Evolutionary conservation across 2,329 filamentous ascomycete genomes (phyloP).

Genomic region (Saccharata proteae): DNA sequence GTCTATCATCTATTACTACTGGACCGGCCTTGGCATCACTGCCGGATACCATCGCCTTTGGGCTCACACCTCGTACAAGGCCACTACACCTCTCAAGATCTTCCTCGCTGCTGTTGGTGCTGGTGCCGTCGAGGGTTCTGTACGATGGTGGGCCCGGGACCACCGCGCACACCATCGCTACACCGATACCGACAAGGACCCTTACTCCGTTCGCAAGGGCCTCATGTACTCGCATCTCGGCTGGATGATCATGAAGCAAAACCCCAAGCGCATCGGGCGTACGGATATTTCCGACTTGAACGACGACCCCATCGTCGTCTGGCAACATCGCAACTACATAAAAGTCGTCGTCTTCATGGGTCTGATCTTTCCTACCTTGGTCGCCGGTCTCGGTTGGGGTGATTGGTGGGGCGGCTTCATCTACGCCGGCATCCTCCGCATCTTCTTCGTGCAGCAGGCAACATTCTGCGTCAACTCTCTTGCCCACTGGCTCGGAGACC

Average conservation of each 20-base stretch:
- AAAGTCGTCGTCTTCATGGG: conserved; percentile 37
- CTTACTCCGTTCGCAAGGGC: conserved; percentile 41
- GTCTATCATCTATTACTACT: conserved; percentile 71
- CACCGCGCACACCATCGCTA: conserved; percentile 42
- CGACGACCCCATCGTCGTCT: conserved; percentile 38
- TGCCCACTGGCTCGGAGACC: conserved; percentile 40
- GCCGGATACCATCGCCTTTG: conserved; percentile 63
- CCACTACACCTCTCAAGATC: conserved; percentile 31
- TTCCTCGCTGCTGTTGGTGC: conserved; percentile 37
- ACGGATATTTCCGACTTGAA: conserved; percentile 40
- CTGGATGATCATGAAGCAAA: conserved; percentile 45
- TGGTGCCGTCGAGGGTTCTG: conserved; percentile 38
- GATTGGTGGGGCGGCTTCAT: conserved; percentile 39
- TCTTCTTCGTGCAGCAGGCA: conserved; percentile 41
- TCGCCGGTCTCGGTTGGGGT: conserved; percentile 36
- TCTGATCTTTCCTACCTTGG: conserved; percentile 35
- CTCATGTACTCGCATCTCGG: conserved; percentile 39
- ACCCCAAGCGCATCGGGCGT: conserved; percentile 40
- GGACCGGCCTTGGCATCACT: conserved; percentile 57
- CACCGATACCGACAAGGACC: conserved; percentile 41
- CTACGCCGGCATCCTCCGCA: conserved; percentile 40
- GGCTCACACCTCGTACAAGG: conserved; percentile 41
- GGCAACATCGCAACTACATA: conserved; percentile 38
- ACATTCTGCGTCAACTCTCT: conserved; percentile 45
- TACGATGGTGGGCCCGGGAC: conserved; percentile 38